These are phyloP conservation scores for Cordyceps pruinosa DNA, from an alignment of 2,329 filamentous ascomycete species.

Conservation along the genomic window DNA sequence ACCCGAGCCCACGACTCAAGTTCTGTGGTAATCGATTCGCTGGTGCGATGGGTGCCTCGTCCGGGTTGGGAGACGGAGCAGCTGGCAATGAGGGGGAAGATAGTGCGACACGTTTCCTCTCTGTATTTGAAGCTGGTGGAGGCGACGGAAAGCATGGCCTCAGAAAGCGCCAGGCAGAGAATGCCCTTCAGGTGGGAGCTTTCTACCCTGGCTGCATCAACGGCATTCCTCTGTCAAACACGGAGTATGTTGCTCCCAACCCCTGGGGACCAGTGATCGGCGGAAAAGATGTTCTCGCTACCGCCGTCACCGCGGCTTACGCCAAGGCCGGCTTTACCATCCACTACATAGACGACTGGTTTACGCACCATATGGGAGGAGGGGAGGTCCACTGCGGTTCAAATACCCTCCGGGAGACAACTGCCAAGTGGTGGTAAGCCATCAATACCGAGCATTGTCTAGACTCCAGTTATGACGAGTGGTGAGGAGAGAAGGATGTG, in stretches of 20 bases:
- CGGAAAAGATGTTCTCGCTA: slow-evolving; percentile 1
- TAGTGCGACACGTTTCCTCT: too few relatives aligned
- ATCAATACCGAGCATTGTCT: too few relatives aligned
- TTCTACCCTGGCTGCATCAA: slow-evolving; percentile 19
- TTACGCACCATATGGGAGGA: not conserved
- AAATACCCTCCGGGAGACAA: not conserved
- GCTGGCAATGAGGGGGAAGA: too few relatives aligned
- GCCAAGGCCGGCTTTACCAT: not conserved
- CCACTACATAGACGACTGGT: slow-evolving; percentile 10
- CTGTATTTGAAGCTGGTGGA: not conserved
- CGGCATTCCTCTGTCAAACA: slow-evolving; percentile 17
- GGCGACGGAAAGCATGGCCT: not conserved
- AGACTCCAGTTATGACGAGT: too few relatives aligned
- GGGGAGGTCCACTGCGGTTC: slow-evolving; percentile 10
- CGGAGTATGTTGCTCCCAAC: not conserved
- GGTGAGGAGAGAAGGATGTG: too few relatives aligned
- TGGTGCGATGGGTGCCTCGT: too few relatives aligned
- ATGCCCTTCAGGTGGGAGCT: not conserved
- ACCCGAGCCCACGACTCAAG: too few relatives aligned
- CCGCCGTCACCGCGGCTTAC: not conserved
- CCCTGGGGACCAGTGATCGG: slow-evolving; percentile 4
- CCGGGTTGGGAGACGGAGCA: too few relatives aligned
- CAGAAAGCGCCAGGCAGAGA: not conserved
- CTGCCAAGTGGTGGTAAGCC: slow-evolving; percentile 2
- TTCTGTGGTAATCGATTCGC: too few relatives aligned